phyloP scores from a whole-genome alignment of 495 filamentous ascomycete genomes.

The Daldinia grandis region DNA sequence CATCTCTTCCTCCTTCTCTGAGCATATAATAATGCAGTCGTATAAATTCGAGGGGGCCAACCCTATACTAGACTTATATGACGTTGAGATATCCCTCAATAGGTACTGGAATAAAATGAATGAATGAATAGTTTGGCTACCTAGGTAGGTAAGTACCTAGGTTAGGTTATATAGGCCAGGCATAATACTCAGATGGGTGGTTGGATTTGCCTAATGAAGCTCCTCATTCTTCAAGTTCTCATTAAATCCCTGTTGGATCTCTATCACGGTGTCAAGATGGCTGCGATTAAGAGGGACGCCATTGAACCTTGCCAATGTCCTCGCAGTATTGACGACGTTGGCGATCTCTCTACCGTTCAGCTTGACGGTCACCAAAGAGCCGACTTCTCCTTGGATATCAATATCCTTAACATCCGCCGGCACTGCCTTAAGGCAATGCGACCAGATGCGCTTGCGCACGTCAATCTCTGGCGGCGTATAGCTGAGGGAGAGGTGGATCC shows the following conservation, averaged over 20 bases:
- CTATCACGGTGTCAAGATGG: conserved; percentile 59
- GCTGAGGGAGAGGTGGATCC: conserved; percentile 52
- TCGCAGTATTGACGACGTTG: conserved; percentile 66
- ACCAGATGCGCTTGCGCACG: conserved; percentile 46
- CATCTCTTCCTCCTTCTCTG: not conserved
- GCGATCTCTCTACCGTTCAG: conserved; percentile 73
- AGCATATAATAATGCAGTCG: not conserved
- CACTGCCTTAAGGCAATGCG: conserved; percentile 35
- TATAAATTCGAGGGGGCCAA: not conserved
- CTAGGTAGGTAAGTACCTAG: no score
- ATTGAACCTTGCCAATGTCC: conserved; percentile 49
- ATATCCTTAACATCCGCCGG: conserved; percentile 24
- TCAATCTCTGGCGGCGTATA: conserved; percentile 44
- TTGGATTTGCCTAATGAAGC: not conserved
- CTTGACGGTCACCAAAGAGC: conserved; percentile 52
- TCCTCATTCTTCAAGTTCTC: conserved; percentile 16
- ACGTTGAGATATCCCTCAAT: not conserved
- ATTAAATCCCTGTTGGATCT: conserved; percentile 47
- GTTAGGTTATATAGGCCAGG: no score
- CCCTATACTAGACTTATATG: not conserved
- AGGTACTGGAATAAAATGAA: not conserved
- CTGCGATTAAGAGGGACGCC: conserved; percentile 49
- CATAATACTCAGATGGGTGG: no score
- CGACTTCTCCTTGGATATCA: conserved; percentile 37
- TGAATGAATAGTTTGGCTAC: not conserved